A percentile compares a stretch with the other conserved stretches of the same genome.
Conservation (phyloP, 805 yeast species). For the Diddensiella transvaalensis region DNA sequence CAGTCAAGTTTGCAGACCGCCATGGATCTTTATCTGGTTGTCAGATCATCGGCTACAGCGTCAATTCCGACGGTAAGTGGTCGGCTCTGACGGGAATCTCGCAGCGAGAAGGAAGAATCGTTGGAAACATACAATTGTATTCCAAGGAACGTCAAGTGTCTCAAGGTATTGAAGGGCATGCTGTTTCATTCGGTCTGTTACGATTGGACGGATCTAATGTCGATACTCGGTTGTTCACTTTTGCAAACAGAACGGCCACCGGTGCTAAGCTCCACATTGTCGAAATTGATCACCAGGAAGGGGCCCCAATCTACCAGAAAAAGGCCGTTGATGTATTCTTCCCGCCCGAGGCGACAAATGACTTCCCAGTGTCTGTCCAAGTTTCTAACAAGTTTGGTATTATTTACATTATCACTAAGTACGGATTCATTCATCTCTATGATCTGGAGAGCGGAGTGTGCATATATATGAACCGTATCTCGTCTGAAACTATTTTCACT, state of each 20-base stretch:
- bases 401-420: slow-evolving; percentile 84
- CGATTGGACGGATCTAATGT: slow-evolving; percentile 66
- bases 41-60: slow-evolving; percentile 87
- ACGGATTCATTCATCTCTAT: slow-evolving; percentile 93
- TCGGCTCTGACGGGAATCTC: slow-evolving; percentile 93
- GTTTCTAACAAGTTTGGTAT: slow-evolving; percentile 83
- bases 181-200: slow-evolving; percentile 79
- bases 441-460: slow-evolving; percentile 91
- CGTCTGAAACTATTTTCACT: slow-evolving; percentile 92
- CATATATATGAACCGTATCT: slow-evolving; percentile 91
- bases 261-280: slow-evolving; percentile 87
- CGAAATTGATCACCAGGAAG: slow-evolving; percentile 91
- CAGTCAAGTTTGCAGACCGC: slow-evolving; percentile 74
- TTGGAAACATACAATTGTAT: slow-evolving; percentile 92
- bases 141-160: slow-evolving; percentile 87
- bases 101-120: slow-evolving; percentile 89
- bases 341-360: slow-evolving; percentile 94
- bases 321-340: slow-evolving; percentile 89
- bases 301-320: slow-evolving; percentile 79
- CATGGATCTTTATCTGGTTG: slow-evolving; percentile 71
- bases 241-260: slow-evolving; percentile 73
- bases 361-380: slow-evolving; percentile 92
- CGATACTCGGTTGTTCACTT: slow-evolving; percentile 84
- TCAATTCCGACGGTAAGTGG: slow-evolving; percentile 82
- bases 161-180: slow-evolving; percentile 98